phyloP scores from a whole-genome alignment of 1,284 basidiomycete genomes.

The Apiotrichum siamense region DNA sequence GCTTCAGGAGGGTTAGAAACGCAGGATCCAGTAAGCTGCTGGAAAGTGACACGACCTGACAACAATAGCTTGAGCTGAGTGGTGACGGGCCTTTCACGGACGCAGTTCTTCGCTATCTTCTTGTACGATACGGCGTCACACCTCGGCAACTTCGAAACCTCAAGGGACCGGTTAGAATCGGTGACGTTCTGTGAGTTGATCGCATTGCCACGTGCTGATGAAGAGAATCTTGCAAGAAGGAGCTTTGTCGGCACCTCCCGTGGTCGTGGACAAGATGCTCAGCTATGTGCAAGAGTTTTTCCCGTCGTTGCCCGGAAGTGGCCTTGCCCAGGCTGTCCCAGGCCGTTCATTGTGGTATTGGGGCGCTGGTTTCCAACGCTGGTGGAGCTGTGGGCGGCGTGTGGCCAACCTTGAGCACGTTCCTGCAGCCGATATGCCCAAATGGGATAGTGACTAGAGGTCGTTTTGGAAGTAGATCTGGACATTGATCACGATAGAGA shows the following conservation, averaged over 20 bases:
- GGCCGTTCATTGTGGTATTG: conserved; percentile 16
- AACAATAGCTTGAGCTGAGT: conserved; percentile 22
- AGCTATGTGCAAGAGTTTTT: conserved; percentile 12
- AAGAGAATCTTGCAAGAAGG: conserved; percentile 17
- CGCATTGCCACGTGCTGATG: neutral
- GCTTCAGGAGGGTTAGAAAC: neutral
- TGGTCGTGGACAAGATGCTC: conserved; percentile 3
- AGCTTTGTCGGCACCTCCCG: conserved; percentile 10
- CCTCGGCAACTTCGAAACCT: conserved; percentile 23
- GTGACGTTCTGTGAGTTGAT: conserved; percentile 34
- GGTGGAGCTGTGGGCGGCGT: conserved; percentile 8
- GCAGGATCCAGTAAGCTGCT: neutral
- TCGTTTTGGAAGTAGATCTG: no score
- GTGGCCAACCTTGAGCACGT: conserved; percentile 7
- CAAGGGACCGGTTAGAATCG: conserved; percentile 24
- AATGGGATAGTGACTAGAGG: no score
- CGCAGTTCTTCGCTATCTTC: conserved; percentile 31
- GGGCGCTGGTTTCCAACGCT: conserved; percentile 11
- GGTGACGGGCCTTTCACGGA: conserved; percentile 34
- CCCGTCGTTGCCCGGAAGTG: conserved; percentile 15
- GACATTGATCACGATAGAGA: no score
- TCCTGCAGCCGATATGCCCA: no score
- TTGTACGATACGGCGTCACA: conserved; percentile 35
- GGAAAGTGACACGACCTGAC: neutral
- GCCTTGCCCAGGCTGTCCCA: conserved; percentile 2